These are phyloP conservation scores for Myxozyma monticola DNA, from an alignment of 805 yeast species.

Conservation along the genomic window DNA sequence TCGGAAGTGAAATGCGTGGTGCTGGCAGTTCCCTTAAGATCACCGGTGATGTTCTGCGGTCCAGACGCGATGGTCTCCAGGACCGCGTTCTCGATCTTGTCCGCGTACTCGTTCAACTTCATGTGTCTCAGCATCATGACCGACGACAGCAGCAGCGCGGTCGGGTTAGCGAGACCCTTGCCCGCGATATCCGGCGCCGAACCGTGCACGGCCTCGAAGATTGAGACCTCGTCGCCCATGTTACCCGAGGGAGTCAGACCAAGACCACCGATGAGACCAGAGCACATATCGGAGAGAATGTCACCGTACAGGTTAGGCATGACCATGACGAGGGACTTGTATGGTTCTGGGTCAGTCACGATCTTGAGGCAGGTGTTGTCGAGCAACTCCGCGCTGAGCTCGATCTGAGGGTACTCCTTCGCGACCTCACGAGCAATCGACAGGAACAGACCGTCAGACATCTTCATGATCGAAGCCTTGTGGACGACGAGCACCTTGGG, in stretches of 20 bases:
- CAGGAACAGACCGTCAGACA: constrained; percentile 95
- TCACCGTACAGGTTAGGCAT: constrained; percentile 99
- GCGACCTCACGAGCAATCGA: constrained; percentile 86
- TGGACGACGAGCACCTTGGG: constrained; percentile 91
- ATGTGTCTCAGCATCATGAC: constrained; percentile 99
- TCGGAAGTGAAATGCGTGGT: constrained; percentile 89
- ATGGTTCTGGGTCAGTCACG: constrained; percentile 81
- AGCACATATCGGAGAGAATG: constrained; percentile 95
- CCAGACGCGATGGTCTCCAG: constrained; percentile 88
- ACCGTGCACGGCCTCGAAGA: constrained; percentile 99
- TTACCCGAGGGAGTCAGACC: constrained; percentile 99
- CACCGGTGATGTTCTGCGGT: constrained; percentile 93
- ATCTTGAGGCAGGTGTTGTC: constrained; percentile 93
- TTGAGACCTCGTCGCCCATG: constrained; percentile 97
- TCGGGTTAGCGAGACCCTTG: constrained; percentile 98
- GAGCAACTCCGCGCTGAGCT: constrained; percentile 79
- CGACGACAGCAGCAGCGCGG: constrained; percentile 91
- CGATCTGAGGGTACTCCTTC: constrained; percentile 87
- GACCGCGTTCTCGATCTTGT: constrained; percentile 84
- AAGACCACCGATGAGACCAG: constrained; percentile 97
- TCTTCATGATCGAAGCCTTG: constrained; percentile 98
- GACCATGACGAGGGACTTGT: constrained; percentile 88
- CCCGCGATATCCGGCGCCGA: constrained; percentile 99
- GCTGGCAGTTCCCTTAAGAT: constrained; percentile 87
- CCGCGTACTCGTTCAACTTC: constrained; percentile 81